phyloP scores from a whole-genome alignment of 257 asterid species.

The Mentha longifolia region DNA sequence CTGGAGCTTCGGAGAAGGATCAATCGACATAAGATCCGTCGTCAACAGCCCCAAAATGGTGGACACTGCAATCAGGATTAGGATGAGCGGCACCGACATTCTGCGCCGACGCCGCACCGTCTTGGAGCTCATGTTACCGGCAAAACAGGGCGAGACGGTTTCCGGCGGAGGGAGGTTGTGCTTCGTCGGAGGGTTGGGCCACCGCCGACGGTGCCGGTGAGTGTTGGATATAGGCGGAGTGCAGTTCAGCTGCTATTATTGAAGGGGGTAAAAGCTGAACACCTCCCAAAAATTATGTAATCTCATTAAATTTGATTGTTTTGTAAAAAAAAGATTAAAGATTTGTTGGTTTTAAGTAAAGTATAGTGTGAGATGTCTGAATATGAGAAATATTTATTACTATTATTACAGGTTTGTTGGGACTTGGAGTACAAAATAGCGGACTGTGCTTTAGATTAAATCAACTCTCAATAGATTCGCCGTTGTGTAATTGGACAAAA shows the following conservation, averaged over 20 bases:
- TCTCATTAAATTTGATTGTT: not conserved
- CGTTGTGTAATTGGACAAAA: not conserved
- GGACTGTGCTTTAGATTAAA: not conserved
- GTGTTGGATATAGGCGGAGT: not conserved
- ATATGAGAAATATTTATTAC: no score
- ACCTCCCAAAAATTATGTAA: not conserved
- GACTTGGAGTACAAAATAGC: no score
- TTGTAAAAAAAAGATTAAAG: no score
- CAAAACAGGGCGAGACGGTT: no score
- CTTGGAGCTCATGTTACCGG: slow-evolving; percentile 41
- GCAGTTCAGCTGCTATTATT: not conserved
- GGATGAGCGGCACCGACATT: slow-evolving; percentile 37
- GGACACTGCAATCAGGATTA: slow-evolving; percentile 50
- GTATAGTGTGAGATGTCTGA: not conserved
- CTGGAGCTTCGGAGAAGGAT: slow-evolving; percentile 49
- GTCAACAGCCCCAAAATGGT: slow-evolving; percentile 58
- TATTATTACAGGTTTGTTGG: no score
- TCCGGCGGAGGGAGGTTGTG: not conserved
- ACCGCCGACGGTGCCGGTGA: slow-evolving; percentile 7
- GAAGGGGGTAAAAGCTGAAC: not conserved
- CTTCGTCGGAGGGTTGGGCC: slow-evolving; percentile 1
- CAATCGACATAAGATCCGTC: slow-evolving; percentile 65
- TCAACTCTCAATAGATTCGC: not conserved
- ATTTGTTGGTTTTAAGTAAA: no score
- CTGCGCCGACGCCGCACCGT: slow-evolving; percentile 59